phyloP scores from a whole-genome alignment of 1,284 basidiomycete genomes.

The Malassezia restricta region DNA sequence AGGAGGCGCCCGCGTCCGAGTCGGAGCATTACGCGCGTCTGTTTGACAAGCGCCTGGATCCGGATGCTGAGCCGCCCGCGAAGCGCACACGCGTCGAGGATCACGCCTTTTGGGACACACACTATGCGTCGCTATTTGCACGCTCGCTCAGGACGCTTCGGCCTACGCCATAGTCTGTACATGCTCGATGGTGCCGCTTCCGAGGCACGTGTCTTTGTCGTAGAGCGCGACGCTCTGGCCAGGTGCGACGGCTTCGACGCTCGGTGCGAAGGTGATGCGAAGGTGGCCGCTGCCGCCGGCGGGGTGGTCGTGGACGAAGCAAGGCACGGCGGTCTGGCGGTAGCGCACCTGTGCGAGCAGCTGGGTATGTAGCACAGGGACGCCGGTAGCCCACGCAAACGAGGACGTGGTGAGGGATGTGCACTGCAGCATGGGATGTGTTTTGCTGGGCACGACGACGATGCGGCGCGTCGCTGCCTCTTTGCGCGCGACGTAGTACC shows the following conservation, averaged over 20 bases:
- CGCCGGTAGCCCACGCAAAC: slow-evolving; percentile 21
- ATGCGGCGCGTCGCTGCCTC: slow-evolving; percentile 56
- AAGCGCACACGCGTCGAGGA: background rate
- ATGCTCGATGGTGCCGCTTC: slow-evolving; percentile 59
- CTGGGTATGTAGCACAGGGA: slow-evolving; percentile 48
- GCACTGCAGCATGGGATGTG: slow-evolving; percentile 58
- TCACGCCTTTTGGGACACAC: slow-evolving; percentile 10
- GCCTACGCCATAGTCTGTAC: slow-evolving; percentile 19
- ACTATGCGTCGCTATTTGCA: slow-evolving; percentile 4
- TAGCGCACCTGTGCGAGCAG: slow-evolving; percentile 66
- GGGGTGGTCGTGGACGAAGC: slow-evolving; percentile 42
- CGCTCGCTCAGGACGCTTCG: slow-evolving; percentile 6
- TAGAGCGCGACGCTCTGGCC: slow-evolving; percentile 71
- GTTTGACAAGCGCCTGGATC: slow-evolving; percentile 1
- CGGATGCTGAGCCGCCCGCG: background rate
- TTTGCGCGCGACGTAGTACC: slow-evolving; percentile 68
- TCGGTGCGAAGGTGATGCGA: slow-evolving; percentile 51
- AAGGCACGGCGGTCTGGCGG: slow-evolving; percentile 55
- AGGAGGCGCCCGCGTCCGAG: background rate
- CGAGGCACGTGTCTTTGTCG: slow-evolving; percentile 65
- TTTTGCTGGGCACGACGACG: slow-evolving; percentile 63
- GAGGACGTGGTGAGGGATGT: slow-evolving; percentile 10
- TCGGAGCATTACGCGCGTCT: slow-evolving; percentile 1
- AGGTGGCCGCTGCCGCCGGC: slow-evolving; percentile 3
- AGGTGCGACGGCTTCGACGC: slow-evolving; percentile 60